Evolutionary conservation across 805 yeast genomes (phyloP), one percentile per base, ranked within the genome.

Genomic region (Saturnispora besseyi): DNA sequence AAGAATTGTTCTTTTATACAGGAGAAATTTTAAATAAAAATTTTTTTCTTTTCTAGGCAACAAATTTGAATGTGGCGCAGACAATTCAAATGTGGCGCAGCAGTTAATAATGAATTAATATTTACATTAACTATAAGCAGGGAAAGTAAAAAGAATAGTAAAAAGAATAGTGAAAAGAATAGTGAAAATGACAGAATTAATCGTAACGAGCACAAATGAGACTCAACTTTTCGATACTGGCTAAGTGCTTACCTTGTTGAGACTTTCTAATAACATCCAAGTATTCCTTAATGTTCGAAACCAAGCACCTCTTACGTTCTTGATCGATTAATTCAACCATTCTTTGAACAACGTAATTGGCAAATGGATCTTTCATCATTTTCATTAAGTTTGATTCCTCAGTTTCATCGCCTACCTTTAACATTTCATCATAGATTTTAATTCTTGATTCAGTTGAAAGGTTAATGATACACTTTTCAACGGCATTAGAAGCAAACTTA

Each of bases 301-400:
- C 87, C 53, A 93, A 73, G 30, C 79, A 64, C 45, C 73, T 80
- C 66, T 86, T 83, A 59, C 86, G 86, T 33, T 74, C 74, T 43
- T 84, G 84, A 53, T 78, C 79, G 37, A 90, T 77, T 3, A 85
- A 84, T 54, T 87, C 96, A 40, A 93, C 90, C 59, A 93, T 75
- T 65, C 91, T 90, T 66, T 93, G 99, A 46, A 93, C 88, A 44
- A 93, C 99, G 63, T 93, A 93, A 66, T 93, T 93, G 24, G 98
- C 99, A 69, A 84, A 93, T 64, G 93, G 98, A 65, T 93, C 99
- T 63, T 87, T 87, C 88, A 93, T 89, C 98, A 93, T 90, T 52
- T 84, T 72, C 24, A 90, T 86, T 57, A 93, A 73, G 8, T 95
- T 81, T 1, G 85, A 76, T 48, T 77, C 76, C 55, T 83, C 90